Conservation (phyloP, 2,329 filamentous ascomycete species). For the Cordyceps militaris region DNA sequence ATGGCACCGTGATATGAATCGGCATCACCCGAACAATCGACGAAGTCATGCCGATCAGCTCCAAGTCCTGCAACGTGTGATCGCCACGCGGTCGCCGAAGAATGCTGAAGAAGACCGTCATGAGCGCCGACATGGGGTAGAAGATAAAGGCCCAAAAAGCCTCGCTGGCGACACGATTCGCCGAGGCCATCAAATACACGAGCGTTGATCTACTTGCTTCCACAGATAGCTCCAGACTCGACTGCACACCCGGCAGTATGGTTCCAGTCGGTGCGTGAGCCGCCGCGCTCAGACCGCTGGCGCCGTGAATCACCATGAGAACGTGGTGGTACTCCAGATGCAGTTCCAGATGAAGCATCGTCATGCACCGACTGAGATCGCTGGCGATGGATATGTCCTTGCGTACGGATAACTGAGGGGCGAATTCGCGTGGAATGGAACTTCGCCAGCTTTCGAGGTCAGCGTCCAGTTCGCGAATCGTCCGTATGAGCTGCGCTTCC, state of each 20-base stretch:
- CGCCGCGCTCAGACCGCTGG: constrained; percentile 43
- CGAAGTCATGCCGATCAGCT: constrained; percentile 35
- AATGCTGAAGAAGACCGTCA: constrained; percentile 49
- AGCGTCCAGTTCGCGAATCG: constrained; percentile 50
- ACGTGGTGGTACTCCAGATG: constrained; percentile 50
- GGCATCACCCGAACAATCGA: constrained; percentile 37
- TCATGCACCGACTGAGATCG: constrained; percentile 24
- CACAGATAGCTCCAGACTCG: constrained; percentile 45
- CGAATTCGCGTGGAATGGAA: constrained; percentile 36
- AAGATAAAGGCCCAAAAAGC: constrained; percentile 49
- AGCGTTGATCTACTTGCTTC: constrained; percentile 51
- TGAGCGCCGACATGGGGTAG: constrained; percentile 48
- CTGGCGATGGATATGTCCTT: constrained; percentile 21
- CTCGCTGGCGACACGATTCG: constrained; percentile 35
- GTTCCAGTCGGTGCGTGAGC: constrained; percentile 25
- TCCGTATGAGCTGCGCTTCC: constrained; percentile 46
- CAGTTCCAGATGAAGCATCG: constrained; percentile 41
- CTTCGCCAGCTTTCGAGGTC: constrained; percentile 49
- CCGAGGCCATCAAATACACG: constrained; percentile 37
- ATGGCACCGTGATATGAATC: constrained; percentile 20
- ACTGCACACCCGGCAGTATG: constrained; percentile 39
- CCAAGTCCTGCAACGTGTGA: constrained; percentile 37
- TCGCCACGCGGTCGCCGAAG: constrained; percentile 39
- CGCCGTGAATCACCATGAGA: constrained; percentile 47
- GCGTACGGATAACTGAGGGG: constrained; percentile 40